phyloP scores from a whole-genome alignment of 73 alveolate species.

The Paramecium sexaurelia region DNA sequence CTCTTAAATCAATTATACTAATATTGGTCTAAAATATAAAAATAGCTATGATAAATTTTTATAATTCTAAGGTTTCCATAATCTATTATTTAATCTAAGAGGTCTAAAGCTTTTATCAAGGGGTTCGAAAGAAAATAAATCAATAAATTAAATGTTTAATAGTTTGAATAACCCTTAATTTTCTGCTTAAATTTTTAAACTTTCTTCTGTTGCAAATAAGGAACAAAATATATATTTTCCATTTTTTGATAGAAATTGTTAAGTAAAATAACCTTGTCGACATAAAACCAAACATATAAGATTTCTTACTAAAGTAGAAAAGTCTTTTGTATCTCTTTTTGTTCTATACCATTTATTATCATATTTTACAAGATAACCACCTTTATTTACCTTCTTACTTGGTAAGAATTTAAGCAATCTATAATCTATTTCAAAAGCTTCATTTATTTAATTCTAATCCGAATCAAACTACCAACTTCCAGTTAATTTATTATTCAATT shows the following conservation, averaged over 20 bases:
- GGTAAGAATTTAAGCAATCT: not conserved
- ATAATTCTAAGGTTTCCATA: slow-evolving; percentile 33
- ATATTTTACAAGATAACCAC: not conserved
- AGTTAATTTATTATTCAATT: not conserved
- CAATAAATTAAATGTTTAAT: not conserved
- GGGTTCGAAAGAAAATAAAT: slow-evolving; percentile 16
- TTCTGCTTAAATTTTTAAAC: not conserved
- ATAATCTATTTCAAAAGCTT: not conserved
- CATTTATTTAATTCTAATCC: not conserved
- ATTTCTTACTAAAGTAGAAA: not conserved
- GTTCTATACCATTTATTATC: slow-evolving; percentile 34
- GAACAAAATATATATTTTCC: slow-evolving; percentile 28
- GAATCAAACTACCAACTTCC: not conserved
- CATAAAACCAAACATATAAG: not conserved
- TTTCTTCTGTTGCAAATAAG: not conserved
- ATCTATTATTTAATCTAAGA: slow-evolving; percentile 5
- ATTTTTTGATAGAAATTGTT: not conserved
- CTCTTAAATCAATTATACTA: not conserved
- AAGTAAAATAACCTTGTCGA: not conserved
- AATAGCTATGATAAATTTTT: not conserved
- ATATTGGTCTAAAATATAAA: not conserved
- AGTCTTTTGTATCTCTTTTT: slow-evolving; percentile 22
- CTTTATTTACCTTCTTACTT: not conserved
- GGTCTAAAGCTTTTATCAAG: slow-evolving; percentile 41
- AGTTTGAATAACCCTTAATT: not conserved